phyloP scores from a whole-genome alignment of 2,329 filamentous ascomycete species.

The Aschersonia sp. region DNA sequence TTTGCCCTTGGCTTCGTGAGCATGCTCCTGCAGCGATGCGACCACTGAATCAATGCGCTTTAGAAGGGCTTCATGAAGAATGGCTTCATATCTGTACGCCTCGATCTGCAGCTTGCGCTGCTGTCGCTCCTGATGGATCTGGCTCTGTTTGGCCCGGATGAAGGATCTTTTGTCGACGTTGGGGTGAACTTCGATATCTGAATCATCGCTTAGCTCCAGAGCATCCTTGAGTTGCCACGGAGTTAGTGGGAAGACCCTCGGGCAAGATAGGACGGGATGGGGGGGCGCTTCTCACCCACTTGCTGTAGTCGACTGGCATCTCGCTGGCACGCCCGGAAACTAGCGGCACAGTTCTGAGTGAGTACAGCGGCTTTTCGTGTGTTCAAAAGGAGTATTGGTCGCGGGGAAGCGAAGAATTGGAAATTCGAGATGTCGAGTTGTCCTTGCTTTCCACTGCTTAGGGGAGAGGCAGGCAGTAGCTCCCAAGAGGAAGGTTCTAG shows the following conservation, averaged over 20 bases:
- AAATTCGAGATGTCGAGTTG: too few relatives aligned
- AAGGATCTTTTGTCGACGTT: conserved; percentile 98
- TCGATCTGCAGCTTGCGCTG: conserved; percentile 81
- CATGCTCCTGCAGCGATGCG: conserved; percentile 58
- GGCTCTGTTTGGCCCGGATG: conserved; percentile 92
- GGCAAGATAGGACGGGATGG: background rate
- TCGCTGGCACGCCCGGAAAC: conserved; percentile 1
- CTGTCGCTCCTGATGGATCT: conserved; percentile 84
- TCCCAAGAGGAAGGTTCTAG: too few relatives aligned
- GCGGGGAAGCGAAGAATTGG: too few relatives aligned
- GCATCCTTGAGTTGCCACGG: conserved; percentile 42
- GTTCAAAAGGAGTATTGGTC: too few relatives aligned
- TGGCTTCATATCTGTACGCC: conserved; percentile 80
- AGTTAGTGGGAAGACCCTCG: background rate
- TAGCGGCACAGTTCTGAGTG: too few relatives aligned
- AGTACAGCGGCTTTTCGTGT: too few relatives aligned
- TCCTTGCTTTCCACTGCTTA: too few relatives aligned
- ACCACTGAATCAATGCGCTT: conserved; percentile 71
- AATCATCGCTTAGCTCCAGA: conserved; percentile 94
- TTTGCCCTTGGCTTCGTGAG: conserved; percentile 39
- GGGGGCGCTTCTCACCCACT: conserved; percentile 40
- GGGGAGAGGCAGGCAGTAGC: too few relatives aligned
- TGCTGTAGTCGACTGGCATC: conserved; percentile 48
- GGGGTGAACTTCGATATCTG: conserved; percentile 93
- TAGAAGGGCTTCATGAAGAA: conserved; percentile 84